Conservation (phyloP, 352 stramenopile genomes). For the Globisporangium solare region DNA sequence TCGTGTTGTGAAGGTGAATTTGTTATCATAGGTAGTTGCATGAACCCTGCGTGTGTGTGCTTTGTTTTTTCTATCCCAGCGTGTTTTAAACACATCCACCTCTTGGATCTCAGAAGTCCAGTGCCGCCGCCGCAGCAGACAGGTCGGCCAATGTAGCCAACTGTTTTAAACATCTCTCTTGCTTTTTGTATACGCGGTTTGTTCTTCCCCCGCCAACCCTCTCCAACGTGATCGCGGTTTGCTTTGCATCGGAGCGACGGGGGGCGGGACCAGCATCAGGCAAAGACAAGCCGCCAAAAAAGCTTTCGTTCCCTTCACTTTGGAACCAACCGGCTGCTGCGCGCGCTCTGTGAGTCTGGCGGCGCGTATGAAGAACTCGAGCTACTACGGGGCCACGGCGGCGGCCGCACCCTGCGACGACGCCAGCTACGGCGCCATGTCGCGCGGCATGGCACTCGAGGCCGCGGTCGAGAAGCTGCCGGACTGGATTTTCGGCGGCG, state of each 20-base stretch:
- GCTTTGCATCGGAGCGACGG: neutral
- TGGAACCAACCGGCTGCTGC: slow-evolving; percentile 12
- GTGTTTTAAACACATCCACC: no score
- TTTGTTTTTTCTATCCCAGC: no score
- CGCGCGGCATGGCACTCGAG: slow-evolving; percentile 61
- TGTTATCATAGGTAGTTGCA: no score
- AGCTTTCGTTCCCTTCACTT: slow-evolving; percentile 1
- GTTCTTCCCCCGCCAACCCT: neutral
- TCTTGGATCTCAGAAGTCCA: no score
- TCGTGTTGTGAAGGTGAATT: no score
- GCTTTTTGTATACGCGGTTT: neutral
- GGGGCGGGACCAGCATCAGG: neutral
- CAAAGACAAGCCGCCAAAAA: neutral
- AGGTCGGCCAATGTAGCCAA: no score
- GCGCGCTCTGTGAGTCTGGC: neutral
- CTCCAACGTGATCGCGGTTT: no score
- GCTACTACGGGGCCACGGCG: slow-evolving; percentile 14
- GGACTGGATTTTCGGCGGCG: slow-evolving; percentile 52
- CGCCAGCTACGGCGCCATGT: slow-evolving; percentile 20
- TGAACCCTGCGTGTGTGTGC: no score
- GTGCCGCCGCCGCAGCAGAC: no score
- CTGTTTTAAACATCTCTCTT: neutral
- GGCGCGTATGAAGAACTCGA: slow-evolving; percentile 17
- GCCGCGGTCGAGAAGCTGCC: slow-evolving; percentile 61
- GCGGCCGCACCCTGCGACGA: slow-evolving; percentile 15